Conservation (phyloP, 176 grass and related monocot species). For the Aegilops bicornis region DNA sequence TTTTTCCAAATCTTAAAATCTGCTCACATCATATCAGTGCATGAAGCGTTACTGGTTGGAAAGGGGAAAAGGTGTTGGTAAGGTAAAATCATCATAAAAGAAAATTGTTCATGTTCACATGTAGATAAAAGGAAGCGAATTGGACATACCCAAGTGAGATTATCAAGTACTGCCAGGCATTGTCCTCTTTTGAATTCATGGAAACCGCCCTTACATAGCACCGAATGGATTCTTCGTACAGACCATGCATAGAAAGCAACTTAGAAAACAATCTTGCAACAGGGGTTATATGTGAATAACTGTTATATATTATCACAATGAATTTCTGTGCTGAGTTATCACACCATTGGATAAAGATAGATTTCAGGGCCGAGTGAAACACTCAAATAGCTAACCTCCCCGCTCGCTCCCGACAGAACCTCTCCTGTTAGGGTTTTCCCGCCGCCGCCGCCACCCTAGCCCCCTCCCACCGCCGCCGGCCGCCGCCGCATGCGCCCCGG, state of each 20-base stretch:
- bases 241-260: constrained; percentile 49
- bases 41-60: constrained; percentile 59
- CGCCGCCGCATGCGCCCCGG: too few relatives aligned
- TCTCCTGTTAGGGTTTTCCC: too few relatives aligned
- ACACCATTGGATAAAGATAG: background rate
- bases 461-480: too few relatives aligned
- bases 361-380: background rate
- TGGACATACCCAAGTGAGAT: constrained; percentile 72
- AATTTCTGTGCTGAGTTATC: background rate
- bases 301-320: background rate
- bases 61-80: constrained; percentile 16
- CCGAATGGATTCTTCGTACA: constrained; percentile 85
- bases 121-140: background rate
- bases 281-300: background rate
- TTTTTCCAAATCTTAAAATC: background rate
- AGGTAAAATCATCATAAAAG: constrained; percentile 8
- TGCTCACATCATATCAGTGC: constrained; percentile 64
- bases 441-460: too few relatives aligned
- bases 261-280: background rate
- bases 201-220: constrained; percentile 90
- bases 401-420: too few relatives aligned
- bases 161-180: constrained; percentile 86
- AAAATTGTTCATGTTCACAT: background rate
- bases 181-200: constrained; percentile 95
- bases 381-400: too few relatives aligned